Evolutionary conservation across 108 stramenopile species (phyloP).

Genomic region (Conticribra weissflogii): DNA sequence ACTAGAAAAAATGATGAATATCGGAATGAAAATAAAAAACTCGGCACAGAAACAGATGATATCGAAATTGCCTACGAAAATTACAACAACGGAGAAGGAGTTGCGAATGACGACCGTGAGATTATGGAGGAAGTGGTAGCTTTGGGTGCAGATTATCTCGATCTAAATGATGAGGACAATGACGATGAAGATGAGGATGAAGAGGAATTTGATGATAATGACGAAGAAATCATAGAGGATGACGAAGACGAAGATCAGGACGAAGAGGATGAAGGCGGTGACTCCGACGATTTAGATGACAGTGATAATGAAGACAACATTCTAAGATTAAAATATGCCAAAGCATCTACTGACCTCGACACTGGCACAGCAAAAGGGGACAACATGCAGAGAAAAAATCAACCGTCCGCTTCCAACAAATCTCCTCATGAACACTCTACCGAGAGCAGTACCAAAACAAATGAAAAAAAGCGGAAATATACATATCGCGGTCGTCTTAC

Average conservation of each 20-base stretch:
- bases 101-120: not conserved
- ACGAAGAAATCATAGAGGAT: slow-evolving; percentile 24
- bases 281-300: slow-evolving; percentile 1
- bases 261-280: slow-evolving; percentile 10
- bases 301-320: not conserved
- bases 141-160: not conserved
- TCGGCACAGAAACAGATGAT: slow-evolving; percentile 19
- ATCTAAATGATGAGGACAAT: slow-evolving; percentile 5
- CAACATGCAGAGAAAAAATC: no score
- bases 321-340: no score
- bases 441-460: no score
- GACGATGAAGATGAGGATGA: slow-evolving; percentile 15
- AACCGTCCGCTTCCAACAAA: no score
- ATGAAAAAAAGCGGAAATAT: no score
- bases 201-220: slow-evolving; percentile 18
- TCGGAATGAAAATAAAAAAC: slow-evolving; percentile 17
- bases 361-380: slow-evolving; percentile 11
- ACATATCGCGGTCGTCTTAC: no score
- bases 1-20: slow-evolving; percentile 45
- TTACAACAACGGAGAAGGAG: slow-evolving; percentile 17
- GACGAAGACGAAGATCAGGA: slow-evolving; percentile 14
- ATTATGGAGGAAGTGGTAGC: not conserved
- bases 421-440: no score
- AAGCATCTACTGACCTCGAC: no score
- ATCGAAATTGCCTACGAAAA: slow-evolving; percentile 17